Base-by-base conservation (phyloP, 352 stramenopile species). In the Pythium guiyangense region DNA sequence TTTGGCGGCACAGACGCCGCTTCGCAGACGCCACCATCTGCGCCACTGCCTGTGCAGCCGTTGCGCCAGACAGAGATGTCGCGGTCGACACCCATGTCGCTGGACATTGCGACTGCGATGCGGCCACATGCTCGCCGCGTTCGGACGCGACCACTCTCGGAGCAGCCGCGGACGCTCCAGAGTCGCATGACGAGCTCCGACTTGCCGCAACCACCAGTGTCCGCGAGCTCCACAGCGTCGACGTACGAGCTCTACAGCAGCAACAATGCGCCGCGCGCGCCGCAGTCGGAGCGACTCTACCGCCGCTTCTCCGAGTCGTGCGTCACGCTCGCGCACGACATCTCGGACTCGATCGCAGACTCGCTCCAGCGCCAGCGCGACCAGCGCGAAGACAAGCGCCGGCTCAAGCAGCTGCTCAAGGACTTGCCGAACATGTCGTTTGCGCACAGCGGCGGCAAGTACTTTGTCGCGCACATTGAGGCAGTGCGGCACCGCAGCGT, bases 391-490 rank as follows among this genome's bases (percentile, higher is more conserved):
- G 34, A 86, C 25, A 69, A 77, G 49, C 73, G 70, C 29, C 69
- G 71, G 3, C 67, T 78, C 25, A 77, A 79, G 44, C 57, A 71
- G 39, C 53, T 89, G 11, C 78, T 86, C 58, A 86, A 81, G 45
- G 67, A 91, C 51, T 50, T 91, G 54, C 81, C 81, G 4, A 91
- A 91, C 61, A 91, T 91, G 78, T 85, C 74, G 43, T 87, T 91
- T 51, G 73, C 77, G 17, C 69, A 74, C 46, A 65, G 63, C 1
- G 45, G 71, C 47, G 78, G 78, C 46, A 71, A 80, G 55, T 84
- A 86, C 49, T 91, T 86, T 65, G 60, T 88, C 17, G 81, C 73
- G 6, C 77, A 62, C 22, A 54, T 84, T 22, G 61, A 75, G 55
- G 68, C 71, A 2, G 71, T 84, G 3, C 64, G 62, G 3, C 75